These are phyloP conservation scores for Leavenworthia alabamica DNA, from an alignment of 345 rosid genomes.

Conservation along the genomic window DNA sequence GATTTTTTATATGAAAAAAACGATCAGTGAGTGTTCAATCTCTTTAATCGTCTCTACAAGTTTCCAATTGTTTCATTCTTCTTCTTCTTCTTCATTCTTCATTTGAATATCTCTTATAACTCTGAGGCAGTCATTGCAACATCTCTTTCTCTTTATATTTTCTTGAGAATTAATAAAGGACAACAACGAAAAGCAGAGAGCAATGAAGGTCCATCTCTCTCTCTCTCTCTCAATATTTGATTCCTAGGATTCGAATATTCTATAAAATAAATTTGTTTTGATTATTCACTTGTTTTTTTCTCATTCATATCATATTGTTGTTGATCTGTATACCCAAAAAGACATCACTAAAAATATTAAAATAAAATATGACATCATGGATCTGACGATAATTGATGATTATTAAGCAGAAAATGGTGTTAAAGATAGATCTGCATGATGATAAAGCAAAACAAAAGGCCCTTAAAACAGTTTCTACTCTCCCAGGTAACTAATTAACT, in stretches of 20 bases:
- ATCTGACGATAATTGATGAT: no score
- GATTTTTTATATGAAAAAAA: background rate
- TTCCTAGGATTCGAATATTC: constrained; percentile 8
- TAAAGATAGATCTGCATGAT: constrained; percentile 68
- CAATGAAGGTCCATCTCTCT: constrained; percentile 58
- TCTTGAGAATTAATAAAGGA: constrained; percentile 1
- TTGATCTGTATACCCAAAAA: background rate
- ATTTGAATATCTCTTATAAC: no score
- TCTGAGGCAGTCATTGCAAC: background rate
- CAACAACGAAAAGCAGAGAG: background rate
- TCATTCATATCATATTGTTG: no score
- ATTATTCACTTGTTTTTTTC: no score
- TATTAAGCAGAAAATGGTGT: constrained; percentile 60
- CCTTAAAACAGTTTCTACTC: constrained; percentile 69
- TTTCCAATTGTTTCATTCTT: constrained; percentile 20
- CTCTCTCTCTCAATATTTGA: constrained; percentile 14
- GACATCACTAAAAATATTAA: no score
- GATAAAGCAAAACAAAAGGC: constrained; percentile 89
- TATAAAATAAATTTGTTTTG: background rate
- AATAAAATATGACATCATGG: no score
- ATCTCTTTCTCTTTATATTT: constrained; percentile 26
- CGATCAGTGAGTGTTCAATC: constrained; percentile 19
- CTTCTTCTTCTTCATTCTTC: no score
- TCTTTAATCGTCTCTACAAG: constrained; percentile 24
- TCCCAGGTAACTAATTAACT: no score